Evolutionary conservation across 768 basidiomycete genomes (phyloP), one percentile per base, ranked within the genome.

Genomic region (Sarcomyxa edulis): DNA sequence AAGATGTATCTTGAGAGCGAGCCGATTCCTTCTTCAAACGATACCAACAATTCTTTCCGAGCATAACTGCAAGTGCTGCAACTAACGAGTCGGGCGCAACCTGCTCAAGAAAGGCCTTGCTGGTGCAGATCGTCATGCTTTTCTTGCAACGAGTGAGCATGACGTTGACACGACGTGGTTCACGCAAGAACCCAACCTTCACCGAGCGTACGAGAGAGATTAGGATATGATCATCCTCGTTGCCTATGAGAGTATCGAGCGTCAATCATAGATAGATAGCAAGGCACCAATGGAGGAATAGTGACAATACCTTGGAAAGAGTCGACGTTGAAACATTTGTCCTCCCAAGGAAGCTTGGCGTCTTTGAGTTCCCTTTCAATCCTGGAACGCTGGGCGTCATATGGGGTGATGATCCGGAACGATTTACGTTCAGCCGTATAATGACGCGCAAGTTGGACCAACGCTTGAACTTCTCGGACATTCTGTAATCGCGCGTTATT

Each of bases 121-220:
- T 84, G 15, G 81, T 68, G 36, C 82, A 65, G 48, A 92, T 82
- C 41, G 78, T 78, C 86, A 91, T 90, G 21, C 78, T 81, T 35
- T 60, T 67, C 55, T 83, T 82, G 68, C 83, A 88, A 25, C 89
- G 75, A 32, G 79, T 82, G 6, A 91, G 78, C 86, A 92, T 89
- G 42, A 92, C 88, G 78, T 92, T 91, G 37, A 84, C 81, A 11
- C 89, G 71, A n/a, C 79, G 65, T 20, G 51, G 15, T 38, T 78
- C 74, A 6, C 51, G 43, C 39, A 88, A 56, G 49, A 88, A 88
- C 0, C 86, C 86, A 19, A 82, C 61, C 3, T 65, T 69, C 23
- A 58, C 59, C 0, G 84, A 71, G 18, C 85, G 70, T 5, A 85
- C 84, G 11, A 84, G 46, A 6, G 86, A 88, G 32, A 89, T 69